Evolutionary conservation across 2,329 filamentous ascomycete genomes (phyloP).

Genomic region (Myriosclerotinia duriaeana): DNA sequence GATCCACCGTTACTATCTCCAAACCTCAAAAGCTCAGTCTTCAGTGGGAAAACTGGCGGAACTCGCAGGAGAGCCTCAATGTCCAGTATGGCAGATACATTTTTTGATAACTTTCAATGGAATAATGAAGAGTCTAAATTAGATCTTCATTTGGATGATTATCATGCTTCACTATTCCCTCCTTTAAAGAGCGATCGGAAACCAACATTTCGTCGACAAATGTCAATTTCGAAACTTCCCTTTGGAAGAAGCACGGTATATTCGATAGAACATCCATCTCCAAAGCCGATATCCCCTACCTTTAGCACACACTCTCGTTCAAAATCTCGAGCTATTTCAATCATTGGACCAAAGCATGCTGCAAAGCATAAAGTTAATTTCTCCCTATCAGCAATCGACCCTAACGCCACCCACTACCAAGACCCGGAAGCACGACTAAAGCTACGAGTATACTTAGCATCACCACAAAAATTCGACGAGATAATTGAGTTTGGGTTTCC

Average conservation of each 20-base stretch:
- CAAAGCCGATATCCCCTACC: constrained; percentile 35
- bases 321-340: constrained; percentile 56
- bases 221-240: constrained; percentile 68
- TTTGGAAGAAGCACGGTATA: constrained; percentile 56
- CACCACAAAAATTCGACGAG: constrained; percentile 93
- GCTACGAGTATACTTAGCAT: constrained; percentile 80
- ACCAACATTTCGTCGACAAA: constrained; percentile 66
- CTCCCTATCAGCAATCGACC: constrained; percentile 59
- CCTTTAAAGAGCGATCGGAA: constrained; percentile 48
- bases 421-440: constrained; percentile 87
- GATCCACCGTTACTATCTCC: constrained; percentile 18
- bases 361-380: constrained; percentile 37
- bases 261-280: constrained; percentile 38
- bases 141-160: constrained; percentile 68
- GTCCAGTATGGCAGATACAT: constrained; percentile 33
- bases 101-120: constrained; percentile 71
- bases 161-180: constrained; percentile 49
- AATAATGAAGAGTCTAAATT: constrained; percentile 71
- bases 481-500: constrained; percentile 93
- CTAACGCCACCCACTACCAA: constrained; percentile 78
- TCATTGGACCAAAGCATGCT: constrained; percentile 44
- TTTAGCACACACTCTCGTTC: constrained; percentile 38
- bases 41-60: constrained; percentile 16
- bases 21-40: constrained; percentile 9
- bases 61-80: constrained; percentile 25